Evolutionary conservation across 805 yeast genomes (phyloP), one percentile per base, ranked within the genome.

Genomic region (Candida vaughaniae): DNA sequence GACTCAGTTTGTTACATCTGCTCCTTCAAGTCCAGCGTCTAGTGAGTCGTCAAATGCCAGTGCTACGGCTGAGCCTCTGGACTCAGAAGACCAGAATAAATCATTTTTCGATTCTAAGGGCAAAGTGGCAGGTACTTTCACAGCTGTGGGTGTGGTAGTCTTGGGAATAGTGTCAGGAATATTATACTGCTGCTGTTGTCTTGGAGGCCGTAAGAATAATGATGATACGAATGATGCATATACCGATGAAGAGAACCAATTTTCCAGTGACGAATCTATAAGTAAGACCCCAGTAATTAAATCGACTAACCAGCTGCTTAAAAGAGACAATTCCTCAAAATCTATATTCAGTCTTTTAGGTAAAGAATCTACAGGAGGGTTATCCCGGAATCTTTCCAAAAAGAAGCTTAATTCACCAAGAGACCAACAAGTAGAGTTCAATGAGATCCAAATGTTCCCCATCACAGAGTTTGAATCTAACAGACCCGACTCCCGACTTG

Each of bases 51-150:
- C 36, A 7, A 18, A 31, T 27, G 20, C 22, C 11, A 10, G 11
- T 19, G 11, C 27, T 6, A 14, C 16, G n/a, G 30, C 9, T 14
- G 31, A 22, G 3, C 27, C 16, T 20, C n/a, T n/a, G n/a, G n/a
- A n/a, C n/a, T n/a, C n/a, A n/a, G 31, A 28, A 12, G 20, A 18
- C 25, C 18, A 17, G 20, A 50, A 50, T 7, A 52, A 50, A 14
- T 64, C 80, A 3, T 87, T 82, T 53, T 87, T 84, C 70, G 69
- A 72, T 39, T 65, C 77, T 31, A 77, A 76, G 31, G 95, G 91
- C 0, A 84, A 82, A 53, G 93, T 87, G 1, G 95, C 90, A 0
- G 96, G 95, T 3, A 84, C 88, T 0, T 87, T 87, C 60, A 78
- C 84, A 2, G 89, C 77, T 0, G 93, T 87, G 12, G 95, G 90